Base-by-base conservation (phyloP, 768 basidiomycete species). In the Suillus occidentalis region DNA sequence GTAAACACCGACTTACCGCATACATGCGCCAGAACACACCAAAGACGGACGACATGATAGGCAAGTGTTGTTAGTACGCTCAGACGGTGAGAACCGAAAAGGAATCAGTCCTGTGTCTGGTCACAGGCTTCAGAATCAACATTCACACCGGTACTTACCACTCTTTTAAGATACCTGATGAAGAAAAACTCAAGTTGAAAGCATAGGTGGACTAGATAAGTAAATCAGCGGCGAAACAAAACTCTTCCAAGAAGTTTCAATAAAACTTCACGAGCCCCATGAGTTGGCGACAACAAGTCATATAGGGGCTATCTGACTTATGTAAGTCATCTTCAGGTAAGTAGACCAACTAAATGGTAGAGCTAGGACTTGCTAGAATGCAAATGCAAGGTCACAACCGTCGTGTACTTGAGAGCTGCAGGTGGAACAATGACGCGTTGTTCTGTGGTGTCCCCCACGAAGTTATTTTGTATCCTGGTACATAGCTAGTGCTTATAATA, bases 1-100 rank as follows among this genome's bases (percentile, higher is more conserved):
- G 39, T 13, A 59, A 1, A 63, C 34, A 53, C 16, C 28, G 28
- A 69, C 70, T 72, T 58, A 76, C 70, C 22, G 70, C 66, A 31
- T 70, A 68, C n/a, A 70, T 9, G 6, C 76, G 72, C 49, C 65
- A 70, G 42, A 76, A 42, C 37, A 75, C 37, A 6, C 67, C 72
- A 45, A 75, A 36, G 14, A 73, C 16, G 22, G 69, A 73, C 34
- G 69, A 60, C 74, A 78, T 75, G 25, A 49, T 60, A 28, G 37
- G 45, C 10, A n/a, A 47, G n/a, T 47, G 45, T 47, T 47, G 20
- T 4, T 43, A 43, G 43, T 20, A 4, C 8, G 34, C 34, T 36
- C 3, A 36, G 6, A n/a, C 42, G 42, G 42, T 43, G 45, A 14
- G 47, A 25, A 16, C 50, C 14, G 16, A 52, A 28, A 50, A 28